Base-by-base conservation (phyloP, 768 basidiomycete genomes). In the Hericium rajendrae region DNA sequence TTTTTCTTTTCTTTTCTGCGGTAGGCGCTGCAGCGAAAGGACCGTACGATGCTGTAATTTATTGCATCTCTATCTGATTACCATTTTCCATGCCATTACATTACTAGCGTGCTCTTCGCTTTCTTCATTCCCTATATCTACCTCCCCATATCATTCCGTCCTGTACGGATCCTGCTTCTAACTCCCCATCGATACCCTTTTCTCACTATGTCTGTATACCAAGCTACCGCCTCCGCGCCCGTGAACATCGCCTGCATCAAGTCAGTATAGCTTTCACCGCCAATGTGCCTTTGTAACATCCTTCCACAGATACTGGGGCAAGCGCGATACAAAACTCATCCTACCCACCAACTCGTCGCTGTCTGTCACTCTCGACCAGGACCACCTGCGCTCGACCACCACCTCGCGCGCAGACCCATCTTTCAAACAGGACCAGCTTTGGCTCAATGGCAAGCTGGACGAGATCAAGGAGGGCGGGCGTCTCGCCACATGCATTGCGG, bases 231-330 rank as follows among this genome's bases (percentile, higher is more conserved):
- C 0, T 89, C 93, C 60, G 94, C 94, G 0, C 94, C 94, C 3
- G 93, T 97, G 57, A 97, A 97, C 73, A 97, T 97, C 66, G 94
- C 94, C n/a, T 90, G 88, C 69, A 97, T 97, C 74, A 97, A 97
- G 94, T 94, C 58, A 66, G 78, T 41, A 20, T 26, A 24, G n/a
- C 16, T 32, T 39, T 46, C 24, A 20, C 53, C 20, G 48, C 32
- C 32, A 18, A 49, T 62, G 58, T 39, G 61, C 59, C 18, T 38
- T 12, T 53, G 3, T 12, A 48, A 16, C 32, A 32, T 15, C 18
- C 57, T 56, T n/a, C 56, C 59, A 50, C 67, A 94, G 90, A 70
- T 98, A 98, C 78, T 99, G 97, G 97, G 97, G 97, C 62, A 99
- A 99, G 73, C 89, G 97, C 60, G 89, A 97, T 72, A 94, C 92